These are phyloP conservation scores for Fusarium albidum DNA, from an alignment of 2,329 filamentous ascomycete species.

Conservation along the genomic window DNA sequence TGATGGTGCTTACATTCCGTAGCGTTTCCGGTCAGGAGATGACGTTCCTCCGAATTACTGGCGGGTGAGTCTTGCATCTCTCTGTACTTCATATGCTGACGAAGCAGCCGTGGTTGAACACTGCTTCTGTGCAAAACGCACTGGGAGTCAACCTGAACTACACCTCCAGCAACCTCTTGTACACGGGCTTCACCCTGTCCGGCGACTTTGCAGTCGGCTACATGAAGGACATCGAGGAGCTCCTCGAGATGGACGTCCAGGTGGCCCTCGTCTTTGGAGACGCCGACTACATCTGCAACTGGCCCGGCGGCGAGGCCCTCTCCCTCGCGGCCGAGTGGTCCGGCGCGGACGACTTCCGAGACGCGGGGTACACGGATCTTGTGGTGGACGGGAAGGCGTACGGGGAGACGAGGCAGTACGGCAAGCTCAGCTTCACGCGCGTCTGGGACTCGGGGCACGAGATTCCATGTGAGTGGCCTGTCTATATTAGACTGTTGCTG, in stretches of 20 bases:
- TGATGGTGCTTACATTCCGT: not conserved
- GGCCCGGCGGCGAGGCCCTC: constrained; percentile 17
- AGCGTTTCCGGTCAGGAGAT: constrained; percentile 7
- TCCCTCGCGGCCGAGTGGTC: constrained; percentile 10
- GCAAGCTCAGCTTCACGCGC: constrained; percentile 18
- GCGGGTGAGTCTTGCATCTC: constrained; percentile 15
- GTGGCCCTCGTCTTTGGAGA: constrained; percentile 17
- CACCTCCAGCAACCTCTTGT: constrained; percentile 14
- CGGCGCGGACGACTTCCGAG: not conserved
- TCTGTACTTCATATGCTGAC: too few relatives aligned
- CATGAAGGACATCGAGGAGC: constrained; percentile 9
- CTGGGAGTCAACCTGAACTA: constrained; percentile 21
- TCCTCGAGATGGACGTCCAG: constrained; percentile 15
- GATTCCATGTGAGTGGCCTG: constrained; percentile 9
- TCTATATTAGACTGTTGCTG: not conserved
- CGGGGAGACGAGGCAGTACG: constrained; percentile 17
- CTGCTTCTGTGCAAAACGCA: constrained; percentile 9
- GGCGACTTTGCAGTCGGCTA: constrained; percentile 13
- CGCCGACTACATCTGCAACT: constrained; percentile 25
- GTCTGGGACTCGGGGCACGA: constrained; percentile 21
- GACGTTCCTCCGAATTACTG: constrained; percentile 13
- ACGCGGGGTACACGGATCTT: constrained; percentile 14
- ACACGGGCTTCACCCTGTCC: constrained; percentile 8
- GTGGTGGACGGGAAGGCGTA: constrained; percentile 11
- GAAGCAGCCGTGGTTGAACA: constrained; percentile 9